A percentile compares a stretch with the other conserved stretches of the same genome.
These are phyloP conservation scores for Asparagopsis taxiformis DNA, from an alignment of 31 red algal species.

Conservation along the genomic window DNA sequence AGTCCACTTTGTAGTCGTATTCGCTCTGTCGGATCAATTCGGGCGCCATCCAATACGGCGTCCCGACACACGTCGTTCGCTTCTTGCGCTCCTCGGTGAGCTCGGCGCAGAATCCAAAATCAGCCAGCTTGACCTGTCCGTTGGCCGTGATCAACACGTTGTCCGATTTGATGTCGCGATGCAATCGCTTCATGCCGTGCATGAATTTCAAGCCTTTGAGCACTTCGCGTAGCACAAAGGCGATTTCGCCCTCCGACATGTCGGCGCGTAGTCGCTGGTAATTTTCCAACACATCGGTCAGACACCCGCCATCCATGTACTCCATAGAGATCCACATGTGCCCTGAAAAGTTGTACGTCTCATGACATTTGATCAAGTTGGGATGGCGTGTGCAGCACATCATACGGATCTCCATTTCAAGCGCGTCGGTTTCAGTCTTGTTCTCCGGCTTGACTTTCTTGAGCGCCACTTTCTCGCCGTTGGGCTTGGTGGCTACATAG, in stretches of 20 bases:
- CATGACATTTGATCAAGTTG: conserved; percentile 88
- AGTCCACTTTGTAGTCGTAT: conserved; percentile 91
- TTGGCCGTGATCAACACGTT: conserved; percentile 64
- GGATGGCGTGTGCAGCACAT: conserved; percentile 93
- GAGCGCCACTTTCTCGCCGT: conserved; percentile 71
- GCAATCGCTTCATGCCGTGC: conserved; percentile 82
- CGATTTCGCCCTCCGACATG: conserved; percentile 76
- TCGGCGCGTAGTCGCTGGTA: conserved; percentile 39
- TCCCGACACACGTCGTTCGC: conserved; percentile 84
- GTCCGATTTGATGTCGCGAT: conserved; percentile 92
- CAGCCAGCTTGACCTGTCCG: conserved; percentile 82
- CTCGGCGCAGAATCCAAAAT: conserved; percentile 94
- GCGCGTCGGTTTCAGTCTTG: conserved; percentile 60
- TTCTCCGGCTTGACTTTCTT: conserved; percentile 81
- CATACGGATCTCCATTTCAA: conserved; percentile 94
- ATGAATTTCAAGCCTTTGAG: conserved; percentile 78
- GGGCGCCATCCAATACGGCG: conserved; percentile 97
- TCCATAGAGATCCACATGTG: conserved; percentile 95
- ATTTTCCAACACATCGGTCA: conserved; percentile 86
- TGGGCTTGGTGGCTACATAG: conserved; percentile 31
- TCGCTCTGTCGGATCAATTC: conserved; percentile 77
- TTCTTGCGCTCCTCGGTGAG: conserved; percentile 77
- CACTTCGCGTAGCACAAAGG: conserved; percentile 80
- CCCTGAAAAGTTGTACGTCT: conserved; percentile 77
- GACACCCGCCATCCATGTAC: conserved; percentile 89